Evolutionary conservation across 805 yeast genomes (phyloP).

Genomic region (Komagataella populi): DNA sequence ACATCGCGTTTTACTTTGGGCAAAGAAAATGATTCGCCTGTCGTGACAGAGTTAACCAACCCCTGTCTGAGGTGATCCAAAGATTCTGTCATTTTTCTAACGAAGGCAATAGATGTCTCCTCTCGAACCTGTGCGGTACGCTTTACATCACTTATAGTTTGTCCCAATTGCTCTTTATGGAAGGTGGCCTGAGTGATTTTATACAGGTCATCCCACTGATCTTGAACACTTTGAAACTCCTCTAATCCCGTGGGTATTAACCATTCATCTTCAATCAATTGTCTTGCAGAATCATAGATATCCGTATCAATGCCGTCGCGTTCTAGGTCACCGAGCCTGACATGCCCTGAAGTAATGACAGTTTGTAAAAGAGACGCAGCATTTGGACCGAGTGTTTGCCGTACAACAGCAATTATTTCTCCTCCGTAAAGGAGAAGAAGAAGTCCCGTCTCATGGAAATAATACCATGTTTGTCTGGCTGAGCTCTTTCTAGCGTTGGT

Average conservation of each 20-base stretch:
- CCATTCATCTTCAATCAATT: slow-evolving; percentile 34
- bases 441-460: slow-evolving; percentile 50
- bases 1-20: slow-evolving; percentile 33
- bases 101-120: background rate
- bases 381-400: slow-evolving; percentile 16
- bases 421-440: slow-evolving; percentile 62
- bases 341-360: slow-evolving; percentile 54
- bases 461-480: slow-evolving; percentile 30
- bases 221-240: background rate
- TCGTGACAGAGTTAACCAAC: background rate
- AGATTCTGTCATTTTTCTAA: background rate
- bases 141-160: background rate
- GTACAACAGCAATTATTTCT: slow-evolving; percentile 32
- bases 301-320: slow-evolving; percentile 7
- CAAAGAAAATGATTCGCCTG: slow-evolving; percentile 2
- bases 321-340: slow-evolving; percentile 40
- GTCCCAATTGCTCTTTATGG: background rate
- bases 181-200: background rate
- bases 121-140: background rate
- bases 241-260: slow-evolving; percentile 27
- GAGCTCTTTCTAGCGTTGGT: slow-evolving; percentile 12
- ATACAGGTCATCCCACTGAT: background rate
- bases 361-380: slow-evolving; percentile 53
- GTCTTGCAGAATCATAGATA: slow-evolving; percentile 24
- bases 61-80: background rate